phyloP scores from a whole-genome alignment of 495 filamentous ascomycete genomes.

The Xylaria cubensis region DNA sequence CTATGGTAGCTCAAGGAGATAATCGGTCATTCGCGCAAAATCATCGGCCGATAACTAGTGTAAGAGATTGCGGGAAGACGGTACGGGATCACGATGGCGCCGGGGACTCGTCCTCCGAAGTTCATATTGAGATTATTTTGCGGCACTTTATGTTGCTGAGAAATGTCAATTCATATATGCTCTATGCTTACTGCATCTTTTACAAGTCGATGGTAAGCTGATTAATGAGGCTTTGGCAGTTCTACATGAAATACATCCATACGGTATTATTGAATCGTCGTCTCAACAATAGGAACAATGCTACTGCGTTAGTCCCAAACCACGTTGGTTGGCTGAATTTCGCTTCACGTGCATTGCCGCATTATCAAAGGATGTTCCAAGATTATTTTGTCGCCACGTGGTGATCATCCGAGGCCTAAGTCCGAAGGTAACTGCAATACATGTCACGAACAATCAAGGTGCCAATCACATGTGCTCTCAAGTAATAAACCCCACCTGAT shows the following conservation, averaged over 20 bases:
- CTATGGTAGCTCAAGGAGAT: neutral
- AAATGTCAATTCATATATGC: neutral
- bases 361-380: neutral
- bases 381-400: constrained; percentile 23
- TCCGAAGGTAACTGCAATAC: constrained; percentile 1
- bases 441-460: neutral
- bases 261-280: neutral
- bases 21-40: neutral
- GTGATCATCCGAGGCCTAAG: constrained; percentile 6
- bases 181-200: neutral
- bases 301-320: neutral
- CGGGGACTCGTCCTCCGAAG: constrained; percentile 15
- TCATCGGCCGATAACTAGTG: constrained; percentile 8
- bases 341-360: constrained; percentile 13
- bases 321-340: neutral
- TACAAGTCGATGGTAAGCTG: constrained; percentile 11
- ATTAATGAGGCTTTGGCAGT: neutral
- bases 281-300: neutral
- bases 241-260: neutral
- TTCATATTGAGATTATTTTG: constrained; percentile 5
- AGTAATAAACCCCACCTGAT: constrained; percentile 1
- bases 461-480: constrained; percentile 16
- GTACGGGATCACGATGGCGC: constrained; percentile 11
- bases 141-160: neutral
- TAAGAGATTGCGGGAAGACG: constrained; percentile 9